Base-by-base conservation (phyloP, 768 basidiomycete species). In the Amanita inopinata region DNA sequence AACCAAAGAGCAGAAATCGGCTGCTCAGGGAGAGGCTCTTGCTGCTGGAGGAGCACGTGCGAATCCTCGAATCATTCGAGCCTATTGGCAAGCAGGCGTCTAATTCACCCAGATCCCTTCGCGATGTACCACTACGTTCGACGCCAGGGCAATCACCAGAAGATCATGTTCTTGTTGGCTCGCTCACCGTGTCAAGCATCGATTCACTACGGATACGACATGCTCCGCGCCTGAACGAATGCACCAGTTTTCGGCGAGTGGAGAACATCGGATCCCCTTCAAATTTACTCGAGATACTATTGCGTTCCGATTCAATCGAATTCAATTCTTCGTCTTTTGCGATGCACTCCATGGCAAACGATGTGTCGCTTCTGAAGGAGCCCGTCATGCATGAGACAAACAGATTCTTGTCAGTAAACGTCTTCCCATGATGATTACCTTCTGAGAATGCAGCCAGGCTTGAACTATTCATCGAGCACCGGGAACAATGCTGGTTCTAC, bases 401-500 rank as follows among this genome's bases (percentile, higher is more conserved):
- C 9, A 33, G 20, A 31, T 34, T 42, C 23, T 25, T 42, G 41
- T 42, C 20, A 34, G 41, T 42, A 20, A 19, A 42, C 22, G 32
- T 42, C 33, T 34, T 27, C 34, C 10, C 18, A 11, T 42, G 22
- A 18, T 34, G 10, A 24, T 15, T 34, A 31, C 12, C 24, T 12
- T 12, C 41, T 42, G 14, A 42, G 12, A 34, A 42, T 34, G 12
- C 15, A 19, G 24, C 3, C 27, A 80, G 79, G 22, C 56, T 80
- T 38, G 65, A 73, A 27, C 63, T 73, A 10, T 79, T 80, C 56
- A 60, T 77, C 41, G 60, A 61, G 5, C 76, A 79, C 52, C 65
- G 70, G 40, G 70, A 75, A 49, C 76, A 79, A 52, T 78, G 74
- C 49, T 71, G 68, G 52, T 76, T 76, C 53, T 73, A 74, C 52